Evolutionary conservation across 2,329 filamentous ascomycete genomes (phyloP).

Genomic region (Penicillium sp.): DNA sequence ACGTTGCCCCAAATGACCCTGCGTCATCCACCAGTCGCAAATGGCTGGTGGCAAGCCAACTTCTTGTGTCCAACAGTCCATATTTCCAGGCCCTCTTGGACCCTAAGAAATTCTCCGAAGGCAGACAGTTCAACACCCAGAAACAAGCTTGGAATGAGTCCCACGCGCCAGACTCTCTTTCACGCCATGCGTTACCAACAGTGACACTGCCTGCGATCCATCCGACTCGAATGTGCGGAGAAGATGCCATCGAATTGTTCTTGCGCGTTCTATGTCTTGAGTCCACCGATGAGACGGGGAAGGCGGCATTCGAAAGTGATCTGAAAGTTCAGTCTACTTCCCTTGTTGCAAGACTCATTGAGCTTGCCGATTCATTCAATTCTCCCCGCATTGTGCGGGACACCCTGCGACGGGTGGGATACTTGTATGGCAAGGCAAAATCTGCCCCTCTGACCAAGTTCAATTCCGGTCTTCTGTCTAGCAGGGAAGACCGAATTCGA

Average conservation of each 20-base stretch:
- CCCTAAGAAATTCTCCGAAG: conserved; percentile 45
- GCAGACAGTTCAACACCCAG: conserved; percentile 34
- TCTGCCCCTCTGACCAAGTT: conserved; percentile 25
- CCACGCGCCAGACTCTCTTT: neutral
- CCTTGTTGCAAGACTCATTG: conserved; percentile 33
- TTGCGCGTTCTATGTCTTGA: conserved; percentile 33
- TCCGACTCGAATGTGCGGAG: conserved; percentile 29
- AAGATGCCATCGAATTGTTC: conserved; percentile 38
- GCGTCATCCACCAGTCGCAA: conserved; percentile 14
- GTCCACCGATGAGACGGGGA: conserved; percentile 25
- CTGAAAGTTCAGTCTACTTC: conserved; percentile 33
- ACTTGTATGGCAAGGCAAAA: conserved; percentile 34
- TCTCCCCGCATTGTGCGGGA: conserved; percentile 30
- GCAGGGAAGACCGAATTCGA: conserved; percentile 42
- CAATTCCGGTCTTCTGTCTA: conserved; percentile 27
- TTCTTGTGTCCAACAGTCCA: conserved; percentile 35
- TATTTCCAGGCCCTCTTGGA: conserved; percentile 46
- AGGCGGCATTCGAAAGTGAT: conserved; percentile 23
- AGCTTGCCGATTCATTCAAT: conserved; percentile 39
- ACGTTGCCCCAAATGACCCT: conserved; percentile 15
- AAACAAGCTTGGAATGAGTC: conserved; percentile 18
- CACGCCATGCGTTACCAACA: conserved; percentile 23
- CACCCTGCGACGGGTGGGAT: conserved; percentile 26
- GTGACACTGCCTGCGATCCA: conserved; percentile 30
- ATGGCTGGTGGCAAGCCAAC: conserved; percentile 39